These are phyloP conservation scores for Epichloe scottii DNA, from an alignment of 2,329 filamentous ascomycete species.

Conservation along the genomic window DNA sequence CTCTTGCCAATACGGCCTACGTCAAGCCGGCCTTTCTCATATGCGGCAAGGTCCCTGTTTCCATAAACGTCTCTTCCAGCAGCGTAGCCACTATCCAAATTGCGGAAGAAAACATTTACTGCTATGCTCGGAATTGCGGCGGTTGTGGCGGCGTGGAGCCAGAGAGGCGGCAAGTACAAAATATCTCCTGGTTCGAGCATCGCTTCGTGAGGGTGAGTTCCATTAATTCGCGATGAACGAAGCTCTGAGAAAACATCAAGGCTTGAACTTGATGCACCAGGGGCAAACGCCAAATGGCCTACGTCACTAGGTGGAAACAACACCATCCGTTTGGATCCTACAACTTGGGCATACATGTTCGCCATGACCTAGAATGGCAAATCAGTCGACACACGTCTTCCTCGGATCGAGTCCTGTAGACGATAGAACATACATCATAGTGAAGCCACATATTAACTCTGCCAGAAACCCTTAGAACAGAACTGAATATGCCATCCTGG, in stretches of 20 bases:
- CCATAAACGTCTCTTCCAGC: conserved; percentile 74
- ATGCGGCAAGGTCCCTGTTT: conserved; percentile 72
- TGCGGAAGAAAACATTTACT: conserved; percentile 83
- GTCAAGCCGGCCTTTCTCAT: conserved; percentile 68
- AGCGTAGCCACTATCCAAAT: conserved; percentile 55
- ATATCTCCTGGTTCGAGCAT: conserved; percentile 59
- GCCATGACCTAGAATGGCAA: conserved; percentile 54
- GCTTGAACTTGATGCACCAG: conserved; percentile 70
- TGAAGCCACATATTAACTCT: conserved; percentile 81
- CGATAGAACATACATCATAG: conserved; percentile 51
- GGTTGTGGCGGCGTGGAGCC: conserved; percentile 66
- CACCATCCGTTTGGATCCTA: conserved; percentile 58
- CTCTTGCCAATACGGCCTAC: conserved; percentile 51
- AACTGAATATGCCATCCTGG: conserved; percentile 56
- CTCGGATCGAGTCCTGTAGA: neutral
- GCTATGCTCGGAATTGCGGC: conserved; percentile 52
- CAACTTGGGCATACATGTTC: conserved; percentile 72
- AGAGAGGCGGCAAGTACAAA: conserved; percentile 69
- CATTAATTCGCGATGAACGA: conserved; percentile 24
- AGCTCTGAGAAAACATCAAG: conserved; percentile 54
- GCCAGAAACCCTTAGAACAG: conserved; percentile 67
- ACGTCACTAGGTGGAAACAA: conserved; percentile 73
- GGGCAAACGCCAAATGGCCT: conserved; percentile 52
- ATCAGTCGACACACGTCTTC: neutral
- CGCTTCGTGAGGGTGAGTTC: conserved; percentile 54